Percentiles rank a stretch among this genome's conserved stretches.
Evolutionary conservation across 176 grass and related monocot genomes (phyloP).

Genomic region (Cenchrus purpureus): DNA sequence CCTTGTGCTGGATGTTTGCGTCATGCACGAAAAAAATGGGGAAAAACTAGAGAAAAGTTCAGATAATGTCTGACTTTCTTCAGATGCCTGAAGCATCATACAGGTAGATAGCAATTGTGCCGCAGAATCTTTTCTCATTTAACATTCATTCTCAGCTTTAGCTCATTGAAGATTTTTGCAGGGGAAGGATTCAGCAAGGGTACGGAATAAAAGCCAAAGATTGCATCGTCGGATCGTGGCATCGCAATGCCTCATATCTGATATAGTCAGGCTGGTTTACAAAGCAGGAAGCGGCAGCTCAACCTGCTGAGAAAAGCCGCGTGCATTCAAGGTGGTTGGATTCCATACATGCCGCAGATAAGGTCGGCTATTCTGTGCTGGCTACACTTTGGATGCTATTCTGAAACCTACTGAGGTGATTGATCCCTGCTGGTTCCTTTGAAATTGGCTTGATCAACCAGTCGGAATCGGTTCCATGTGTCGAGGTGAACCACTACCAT

Average conservation of each 20-base stretch:
- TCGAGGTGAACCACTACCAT: constrained; percentile 30
- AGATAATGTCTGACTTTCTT: constrained; percentile 46
- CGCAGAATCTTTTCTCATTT: constrained; percentile 9
- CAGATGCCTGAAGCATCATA: constrained; percentile 47
- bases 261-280: constrained; percentile 37
- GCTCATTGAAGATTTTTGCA: background rate
- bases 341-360: constrained; percentile 41
- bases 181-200: background rate
- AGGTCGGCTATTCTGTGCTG: background rate
- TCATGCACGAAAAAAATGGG: constrained; percentile 31
- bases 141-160: constrained; percentile 22
- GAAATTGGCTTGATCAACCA: constrained; percentile 3
- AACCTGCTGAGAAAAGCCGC: constrained; percentile 44
- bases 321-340: constrained; percentile 29
- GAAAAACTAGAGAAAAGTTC: background rate
- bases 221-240: constrained; percentile 36
- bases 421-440: background rate
- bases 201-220: constrained; percentile 32
- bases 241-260: constrained; percentile 36
- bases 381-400: constrained; percentile 37
- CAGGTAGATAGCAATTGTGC: constrained; percentile 30
- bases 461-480: constrained; percentile 41
- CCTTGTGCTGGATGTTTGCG: constrained; percentile 27
- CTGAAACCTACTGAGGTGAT: constrained; percentile 38
- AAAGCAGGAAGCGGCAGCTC: constrained; percentile 35